phyloP scores from a whole-genome alignment of 192 early-diverging fungal species.

The Chytriomyces confervae region DNA sequence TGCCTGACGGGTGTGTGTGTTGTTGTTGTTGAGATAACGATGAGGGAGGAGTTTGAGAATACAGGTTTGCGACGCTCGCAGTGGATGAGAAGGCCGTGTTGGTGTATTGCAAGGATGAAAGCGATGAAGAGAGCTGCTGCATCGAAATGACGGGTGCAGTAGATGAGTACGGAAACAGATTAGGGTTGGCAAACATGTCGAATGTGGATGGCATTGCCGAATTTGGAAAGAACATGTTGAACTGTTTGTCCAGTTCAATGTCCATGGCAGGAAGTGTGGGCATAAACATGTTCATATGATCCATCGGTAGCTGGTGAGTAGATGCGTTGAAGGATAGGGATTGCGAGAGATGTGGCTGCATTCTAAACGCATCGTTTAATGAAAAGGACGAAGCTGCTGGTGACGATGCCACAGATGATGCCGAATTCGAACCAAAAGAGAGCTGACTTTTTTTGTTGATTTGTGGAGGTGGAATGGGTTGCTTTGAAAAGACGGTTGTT shows the following conservation, averaged over 20 bases:
- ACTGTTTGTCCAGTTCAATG: not conserved
- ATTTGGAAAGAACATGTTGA: not conserved
- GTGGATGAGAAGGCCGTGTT: constrained; percentile 13
- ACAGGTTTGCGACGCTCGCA: constrained; percentile 1
- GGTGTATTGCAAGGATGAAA: not conserved
- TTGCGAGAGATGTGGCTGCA: not conserved
- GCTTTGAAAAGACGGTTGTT: constrained; percentile 21
- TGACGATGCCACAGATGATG: not conserved
- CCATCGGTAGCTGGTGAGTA: not conserved
- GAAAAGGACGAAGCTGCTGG: not conserved
- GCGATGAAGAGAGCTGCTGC: not conserved
- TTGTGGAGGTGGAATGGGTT: constrained; percentile 27
- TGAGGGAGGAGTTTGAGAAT: constrained; percentile 22
- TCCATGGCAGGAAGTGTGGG: not conserved
- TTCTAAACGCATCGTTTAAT: not conserved
- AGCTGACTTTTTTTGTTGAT: constrained; percentile 22
- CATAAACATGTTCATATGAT: not conserved
- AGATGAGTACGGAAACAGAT: not conserved
- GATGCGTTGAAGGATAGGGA: not conserved
- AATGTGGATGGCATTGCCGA: not conserved
- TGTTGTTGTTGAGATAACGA: not conserved
- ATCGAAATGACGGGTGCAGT: not conserved
- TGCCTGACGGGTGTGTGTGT: not conserved
- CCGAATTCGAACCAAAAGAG: not conserved
- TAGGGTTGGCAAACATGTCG: not conserved